Base-by-base conservation (phyloP, 495 filamentous ascomycete species). In the Neurospora cerealis region DNA sequence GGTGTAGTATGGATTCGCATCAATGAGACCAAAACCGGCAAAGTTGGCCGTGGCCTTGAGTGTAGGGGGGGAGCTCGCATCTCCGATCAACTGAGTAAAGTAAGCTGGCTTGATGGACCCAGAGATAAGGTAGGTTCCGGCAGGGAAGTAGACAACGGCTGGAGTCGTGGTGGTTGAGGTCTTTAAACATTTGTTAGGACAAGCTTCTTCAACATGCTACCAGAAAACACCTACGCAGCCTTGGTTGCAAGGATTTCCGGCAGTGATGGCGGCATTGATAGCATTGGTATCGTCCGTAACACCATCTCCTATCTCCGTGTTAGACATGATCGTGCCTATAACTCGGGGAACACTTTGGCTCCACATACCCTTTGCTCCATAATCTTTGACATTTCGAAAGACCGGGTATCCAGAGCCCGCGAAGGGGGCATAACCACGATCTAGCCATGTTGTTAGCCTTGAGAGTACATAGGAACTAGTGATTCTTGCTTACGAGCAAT, bases 231-330 rank as follows among this genome's bases (percentile, higher is more conserved):
- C 81, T 80, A 85, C 84, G 77, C 84, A 89, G n/a, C 90, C 91
- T 74, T 90, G 86, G 48, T 90, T 92, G 78, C 94, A 97, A 17
- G 94, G 93, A 74, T 88, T 87, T 24, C 93, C 92, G 28, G 89
- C 88, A 28, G 88, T 87, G 76, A 97, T 93, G 28, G 95, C 95
- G 69, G 85, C 80, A 77, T 96, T 96, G 83, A 97, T 96, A 0
- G 94, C 93, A 42, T 80, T 89, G 3, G 93, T 95, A 79, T 97
- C 94, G 78, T 97, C 93, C 3, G 92, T 93, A 36, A 77, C 74
- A 34, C 84, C 84, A 75, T 85, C 85, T 72, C 83, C 81, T 83
- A 66, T 69, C 28, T n/a, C 19, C 7, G 6, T 39, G 15, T 75
- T 24, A 75, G 37, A 37, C 21, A n/a, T 21, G n/a, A 5, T 11